These are phyloP conservation scores for Lecanicillium sp. DNA, from an alignment of 2,329 filamentous ascomycete genomes.

Conservation along the genomic window DNA sequence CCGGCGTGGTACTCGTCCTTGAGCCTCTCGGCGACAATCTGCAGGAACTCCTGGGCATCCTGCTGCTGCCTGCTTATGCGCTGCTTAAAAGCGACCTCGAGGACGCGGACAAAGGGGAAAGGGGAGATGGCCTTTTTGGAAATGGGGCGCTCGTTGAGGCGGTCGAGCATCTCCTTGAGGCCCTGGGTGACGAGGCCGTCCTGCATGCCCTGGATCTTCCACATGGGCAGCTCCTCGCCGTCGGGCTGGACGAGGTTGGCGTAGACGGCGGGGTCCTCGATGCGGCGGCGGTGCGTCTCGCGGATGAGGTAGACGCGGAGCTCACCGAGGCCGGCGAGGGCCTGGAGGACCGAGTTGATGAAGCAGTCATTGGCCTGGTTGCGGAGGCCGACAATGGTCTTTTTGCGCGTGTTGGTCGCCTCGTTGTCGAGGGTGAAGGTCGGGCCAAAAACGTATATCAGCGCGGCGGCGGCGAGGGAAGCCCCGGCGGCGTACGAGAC, in stretches of 20 bases:
- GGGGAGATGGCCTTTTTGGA: slow-evolving; percentile 91
- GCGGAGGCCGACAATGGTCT: slow-evolving; percentile 77
- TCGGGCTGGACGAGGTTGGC: slow-evolving; percentile 48
- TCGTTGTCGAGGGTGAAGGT: slow-evolving; percentile 92
- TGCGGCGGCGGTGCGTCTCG: slow-evolving; percentile 74
- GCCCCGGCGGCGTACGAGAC: slow-evolving; percentile 93
- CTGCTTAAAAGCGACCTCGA: slow-evolving; percentile 82
- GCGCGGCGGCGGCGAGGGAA: slow-evolving; percentile 85
- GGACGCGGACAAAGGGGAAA: slow-evolving; percentile 69
- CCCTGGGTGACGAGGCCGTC: slow-evolving; percentile 76
- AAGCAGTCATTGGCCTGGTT: slow-evolving; percentile 96
- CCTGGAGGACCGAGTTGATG: slow-evolving; percentile 94
- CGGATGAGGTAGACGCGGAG: slow-evolving; percentile 86
- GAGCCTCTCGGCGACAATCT: slow-evolving; percentile 84
- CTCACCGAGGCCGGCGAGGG: slow-evolving; percentile 81
- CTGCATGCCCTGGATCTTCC: slow-evolving; percentile 64
- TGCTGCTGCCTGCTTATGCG: slow-evolving; percentile 92
- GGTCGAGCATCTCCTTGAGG: slow-evolving; percentile 86
- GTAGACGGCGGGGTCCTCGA: slow-evolving; percentile 75
- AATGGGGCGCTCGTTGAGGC: slow-evolving; percentile 86
- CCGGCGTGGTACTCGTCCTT: slow-evolving; percentile 93
- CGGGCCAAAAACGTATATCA: slow-evolving; percentile 97
- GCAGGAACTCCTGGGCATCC: slow-evolving; percentile 94
- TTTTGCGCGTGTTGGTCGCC: slow-evolving; percentile 60
- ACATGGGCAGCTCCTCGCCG: slow-evolving; percentile 39